Base-by-base conservation (phyloP, 1,139 yeast species). In the Insectozyma bohioensis region DNA sequence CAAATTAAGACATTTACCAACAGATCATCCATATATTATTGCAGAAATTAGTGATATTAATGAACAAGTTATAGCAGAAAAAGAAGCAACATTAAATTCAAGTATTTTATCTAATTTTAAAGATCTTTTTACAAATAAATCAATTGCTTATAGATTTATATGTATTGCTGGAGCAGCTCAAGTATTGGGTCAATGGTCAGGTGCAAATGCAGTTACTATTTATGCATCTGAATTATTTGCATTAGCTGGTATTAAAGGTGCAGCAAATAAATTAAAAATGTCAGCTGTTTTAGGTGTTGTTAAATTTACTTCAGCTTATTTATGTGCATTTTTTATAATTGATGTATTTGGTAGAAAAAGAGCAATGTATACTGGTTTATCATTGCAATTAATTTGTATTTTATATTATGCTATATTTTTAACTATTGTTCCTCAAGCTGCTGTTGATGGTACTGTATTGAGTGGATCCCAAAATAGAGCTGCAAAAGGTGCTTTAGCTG, bases 141-240 rank as follows among this genome's bases (percentile, higher is more conserved):
- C 67, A 28, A 60, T 63, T 41, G 58, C 66, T 40, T 67, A 72
- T 49, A 60, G 76, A 48, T 68, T 79, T 48, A 52, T 73, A 24
- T 52, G 48, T 17, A 54, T 72, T 26, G 61, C 75, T 11, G 52
- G 67, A 28, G 47, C 60, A 29, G 61, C 75, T 12, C 79, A 77
- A 45, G 40, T 79, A 28, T 60, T 78, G 35, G 77, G 79, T 29
- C 84, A 78, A 56, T 75, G 81, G 75, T 62, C 77, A 28, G 85
- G 85, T 31, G 79, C 82, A 16, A 78, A 76, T 42, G 76, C 82
- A 2, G 61, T 77, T 31, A 76, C 80, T n/a, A 73, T 76, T 35
- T 77, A 76, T 47, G 75, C 84, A 13, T 69, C 78, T 13, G 73
- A 73, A 38, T 62, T 78, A 37, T 76, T 78, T 48, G 63, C 63